A percentile compares a stretch with the other conserved stretches of the same genome.
Conservation (phyloP, 1,284 basidiomycete species). For the Ustilago trichophora region DNA sequence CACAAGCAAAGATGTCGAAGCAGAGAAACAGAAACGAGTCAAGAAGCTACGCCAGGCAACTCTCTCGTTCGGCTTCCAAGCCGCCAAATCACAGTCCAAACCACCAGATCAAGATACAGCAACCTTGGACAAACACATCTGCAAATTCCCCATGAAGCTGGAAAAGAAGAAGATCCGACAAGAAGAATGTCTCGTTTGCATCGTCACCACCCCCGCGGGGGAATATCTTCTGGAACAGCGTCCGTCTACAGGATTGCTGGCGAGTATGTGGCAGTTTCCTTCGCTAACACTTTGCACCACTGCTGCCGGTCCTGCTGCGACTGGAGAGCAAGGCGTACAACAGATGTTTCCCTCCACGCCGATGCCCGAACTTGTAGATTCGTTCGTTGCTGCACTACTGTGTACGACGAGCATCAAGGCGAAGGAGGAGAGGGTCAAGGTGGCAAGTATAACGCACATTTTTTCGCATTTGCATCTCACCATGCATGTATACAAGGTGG, state of each 20-base stretch:
- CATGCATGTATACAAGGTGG: conserved; percentile 74
- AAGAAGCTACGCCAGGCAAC: conserved; percentile 40
- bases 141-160: conserved; percentile 84
- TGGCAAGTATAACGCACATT: conserved; percentile 74
- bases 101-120: neutral
- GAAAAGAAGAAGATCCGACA: conserved; percentile 83
- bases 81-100: conserved; percentile 8
- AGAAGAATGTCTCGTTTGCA: conserved; percentile 84
- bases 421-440: conserved; percentile 8
- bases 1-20: neutral
- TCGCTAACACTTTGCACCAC: conserved; percentile 42
- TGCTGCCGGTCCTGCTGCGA: conserved; percentile 2
- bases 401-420: neutral
- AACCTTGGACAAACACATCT: conserved; percentile 69
- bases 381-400: conserved; percentile 10
- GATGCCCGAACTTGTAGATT: conserved; percentile 13
- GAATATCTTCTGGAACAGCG: conserved; percentile 40
- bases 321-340: neutral
- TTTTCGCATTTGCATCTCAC: conserved; percentile 92
- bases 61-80: conserved; percentile 23
- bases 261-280: conserved; percentile 64
- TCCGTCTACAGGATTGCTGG: conserved; percentile 42
- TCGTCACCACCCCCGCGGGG: conserved; percentile 68
- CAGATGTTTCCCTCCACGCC: conserved; percentile 2
- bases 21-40: neutral